phyloP scores from a whole-genome alignment of 2,329 filamentous ascomycete species.

The Delphinella strobiligena region DNA sequence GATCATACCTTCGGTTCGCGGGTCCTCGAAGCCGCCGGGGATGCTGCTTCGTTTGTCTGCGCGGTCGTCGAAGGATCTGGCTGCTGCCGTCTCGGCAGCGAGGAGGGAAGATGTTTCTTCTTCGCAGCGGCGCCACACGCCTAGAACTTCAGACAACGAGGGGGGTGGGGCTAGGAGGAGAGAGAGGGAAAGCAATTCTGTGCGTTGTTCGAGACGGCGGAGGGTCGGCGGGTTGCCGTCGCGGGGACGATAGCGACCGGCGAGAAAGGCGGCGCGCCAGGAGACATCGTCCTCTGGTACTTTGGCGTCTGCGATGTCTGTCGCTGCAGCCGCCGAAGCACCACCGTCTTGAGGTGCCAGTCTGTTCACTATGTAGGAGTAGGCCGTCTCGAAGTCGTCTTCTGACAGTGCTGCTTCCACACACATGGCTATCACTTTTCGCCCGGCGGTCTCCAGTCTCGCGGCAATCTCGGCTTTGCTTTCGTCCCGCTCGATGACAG shows the following conservation, averaged over 20 bases:
- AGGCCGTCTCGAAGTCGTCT: slow-evolving; percentile 76
- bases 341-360: slow-evolving; percentile 31
- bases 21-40: slow-evolving; percentile 31
- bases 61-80: slow-evolving; percentile 57
- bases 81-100: slow-evolving; percentile 53
- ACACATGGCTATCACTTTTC: slow-evolving; percentile 66
- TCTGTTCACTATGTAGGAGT: slow-evolving; percentile 67
- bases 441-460: slow-evolving; percentile 36
- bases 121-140: slow-evolving; percentile 64
- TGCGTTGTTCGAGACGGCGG: slow-evolving; percentile 65
- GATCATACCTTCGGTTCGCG: slow-evolving; percentile 19
- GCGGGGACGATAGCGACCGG: slow-evolving; percentile 54
- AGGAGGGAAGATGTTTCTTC: slow-evolving; percentile 60
- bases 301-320: slow-evolving; percentile 3
- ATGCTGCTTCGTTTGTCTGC: slow-evolving; percentile 38
- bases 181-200: slow-evolving; percentile 66
- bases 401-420: slow-evolving; percentile 64
- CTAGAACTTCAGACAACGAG: slow-evolving; percentile 62
- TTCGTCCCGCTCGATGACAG: slow-evolving; percentile 19
- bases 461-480: slow-evolving; percentile 1
- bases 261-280: slow-evolving; percentile 66
- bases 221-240: slow-evolving; percentile 43
- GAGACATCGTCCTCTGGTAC: slow-evolving; percentile 50
- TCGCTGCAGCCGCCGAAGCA: slow-evolving; percentile 6
- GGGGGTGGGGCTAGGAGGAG: slow-evolving; percentile 59